A percentile compares a stretch with the other conserved stretches of the same genome.
phyloP scores from a whole-genome alignment of 352 stramenopile species.

The Blastocystis hominis region DNA sequence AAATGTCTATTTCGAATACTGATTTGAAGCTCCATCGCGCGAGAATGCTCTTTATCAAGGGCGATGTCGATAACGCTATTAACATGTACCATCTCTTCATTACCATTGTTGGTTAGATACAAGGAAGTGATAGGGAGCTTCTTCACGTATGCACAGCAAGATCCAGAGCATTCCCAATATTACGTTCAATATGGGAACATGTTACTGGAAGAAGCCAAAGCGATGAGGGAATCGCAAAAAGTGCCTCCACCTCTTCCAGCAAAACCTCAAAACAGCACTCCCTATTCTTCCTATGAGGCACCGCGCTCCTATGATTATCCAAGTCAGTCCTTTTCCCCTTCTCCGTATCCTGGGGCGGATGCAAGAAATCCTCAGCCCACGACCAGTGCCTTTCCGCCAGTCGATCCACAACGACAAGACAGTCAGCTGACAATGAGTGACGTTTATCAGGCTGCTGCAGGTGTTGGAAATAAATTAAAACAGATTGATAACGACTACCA shows the following conservation, averaged over 20 bases:
- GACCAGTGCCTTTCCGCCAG: neutral
- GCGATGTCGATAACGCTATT: neutral
- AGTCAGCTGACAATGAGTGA: conserved; percentile 13
- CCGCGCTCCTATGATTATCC: too few relatives aligned
- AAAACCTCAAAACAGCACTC: neutral
- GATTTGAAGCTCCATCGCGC: neutral
- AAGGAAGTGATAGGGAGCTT: neutral
- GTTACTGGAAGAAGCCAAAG: conserved; percentile 12
- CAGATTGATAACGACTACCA: conserved; percentile 12
- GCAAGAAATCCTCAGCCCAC: neutral
- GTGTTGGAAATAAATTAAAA: neutral
- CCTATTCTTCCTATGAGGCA: neutral
- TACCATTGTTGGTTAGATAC: neutral
- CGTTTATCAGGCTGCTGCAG: neutral
- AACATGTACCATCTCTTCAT: neutral
- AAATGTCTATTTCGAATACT: neutral
- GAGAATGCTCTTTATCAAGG: neutral
- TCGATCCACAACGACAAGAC: neutral
- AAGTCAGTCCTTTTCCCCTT: neutral
- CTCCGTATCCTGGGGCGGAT: neutral
- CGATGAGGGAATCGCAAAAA: neutral
- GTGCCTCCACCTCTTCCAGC: too few relatives aligned
- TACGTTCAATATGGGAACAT: conserved; percentile 33
- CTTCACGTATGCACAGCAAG: neutral
- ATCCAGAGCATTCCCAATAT: neutral